Conservation (phyloP, 306 rosid species). For the Begonia loranthoides region DNA sequence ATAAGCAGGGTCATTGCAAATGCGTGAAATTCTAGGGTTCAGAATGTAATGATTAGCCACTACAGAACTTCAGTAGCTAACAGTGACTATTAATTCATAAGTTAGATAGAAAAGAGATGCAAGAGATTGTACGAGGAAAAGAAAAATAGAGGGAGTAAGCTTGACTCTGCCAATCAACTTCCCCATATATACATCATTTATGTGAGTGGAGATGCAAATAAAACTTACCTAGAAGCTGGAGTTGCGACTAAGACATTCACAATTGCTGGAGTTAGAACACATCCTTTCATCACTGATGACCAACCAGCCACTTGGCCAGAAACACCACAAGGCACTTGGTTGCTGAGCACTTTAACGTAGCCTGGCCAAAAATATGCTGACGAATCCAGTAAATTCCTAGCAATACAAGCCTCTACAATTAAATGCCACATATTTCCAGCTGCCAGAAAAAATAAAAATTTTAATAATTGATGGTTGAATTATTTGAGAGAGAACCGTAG, state of each 20-base stretch:
- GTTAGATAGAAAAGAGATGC: not conserved
- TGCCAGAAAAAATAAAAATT: slow-evolving; percentile 23
- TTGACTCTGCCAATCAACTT: not conserved
- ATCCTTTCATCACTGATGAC: slow-evolving; percentile 77
- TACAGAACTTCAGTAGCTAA: no score
- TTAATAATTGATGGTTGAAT: not conserved
- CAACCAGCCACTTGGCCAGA: slow-evolving; percentile 54
- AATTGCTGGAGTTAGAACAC: slow-evolving; percentile 50
- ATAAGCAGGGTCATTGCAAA: no score
- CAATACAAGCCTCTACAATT: slow-evolving; percentile 86
- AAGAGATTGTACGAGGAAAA: not conserved
- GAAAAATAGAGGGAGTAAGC: not conserved
- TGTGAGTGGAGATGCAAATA: not conserved
- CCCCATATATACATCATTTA: no score
- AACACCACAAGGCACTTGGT: slow-evolving; percentile 43
- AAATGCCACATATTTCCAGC: slow-evolving; percentile 86
- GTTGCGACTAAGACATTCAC: slow-evolving; percentile 54
- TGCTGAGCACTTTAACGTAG: slow-evolving; percentile 47
- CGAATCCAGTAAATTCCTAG: slow-evolving; percentile 66
- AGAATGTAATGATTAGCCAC: no score
- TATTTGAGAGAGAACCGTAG: no score
- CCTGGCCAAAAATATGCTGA: slow-evolving; percentile 91
- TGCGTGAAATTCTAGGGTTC: no score
- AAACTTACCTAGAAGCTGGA: slow-evolving; percentile 88
- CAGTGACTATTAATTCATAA: no score